Evolutionary conservation across 148 eudicot genomes (phyloP).

Genomic region (Rhododendron kiyosumense): DNA sequence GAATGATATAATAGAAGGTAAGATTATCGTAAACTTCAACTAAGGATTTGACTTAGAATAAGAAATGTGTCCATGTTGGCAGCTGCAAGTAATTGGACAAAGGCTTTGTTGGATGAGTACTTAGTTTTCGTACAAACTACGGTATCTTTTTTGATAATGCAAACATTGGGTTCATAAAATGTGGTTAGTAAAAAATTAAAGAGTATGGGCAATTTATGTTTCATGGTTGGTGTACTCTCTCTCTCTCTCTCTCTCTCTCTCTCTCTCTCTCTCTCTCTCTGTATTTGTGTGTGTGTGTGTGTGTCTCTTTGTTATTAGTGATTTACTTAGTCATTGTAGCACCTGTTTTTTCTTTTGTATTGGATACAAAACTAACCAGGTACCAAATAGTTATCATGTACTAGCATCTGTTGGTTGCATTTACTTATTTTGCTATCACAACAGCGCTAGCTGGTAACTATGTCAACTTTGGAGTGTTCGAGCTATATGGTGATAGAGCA

Average conservation of each 20-base stretch:
- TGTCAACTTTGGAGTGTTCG: slow-evolving; percentile 96
- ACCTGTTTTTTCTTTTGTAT: background rate
- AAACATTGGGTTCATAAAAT: background rate
- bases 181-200: background rate
- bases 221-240: background rate
- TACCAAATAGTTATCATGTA: background rate
- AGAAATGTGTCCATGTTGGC: background rate
- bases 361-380: background rate
- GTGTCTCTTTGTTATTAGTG: background rate
- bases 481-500: slow-evolving; percentile 95
- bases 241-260: background rate
- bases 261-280: too few species aligned
- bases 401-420: background rate
- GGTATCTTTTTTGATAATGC: background rate
- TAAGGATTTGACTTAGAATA: background rate
- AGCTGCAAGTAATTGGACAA: background rate
- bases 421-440: slow-evolving; percentile 14
- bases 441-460: slow-evolving; percentile 94
- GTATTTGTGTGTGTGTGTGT: background rate
- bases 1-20: background rate
- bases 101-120: background rate
- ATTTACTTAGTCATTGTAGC: background rate
- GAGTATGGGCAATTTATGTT: background rate
- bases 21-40: background rate
- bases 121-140: background rate